Evolutionary conservation across 2,329 filamentous ascomycete genomes (phyloP).

Genomic region (Domatiomyces globalis): DNA sequence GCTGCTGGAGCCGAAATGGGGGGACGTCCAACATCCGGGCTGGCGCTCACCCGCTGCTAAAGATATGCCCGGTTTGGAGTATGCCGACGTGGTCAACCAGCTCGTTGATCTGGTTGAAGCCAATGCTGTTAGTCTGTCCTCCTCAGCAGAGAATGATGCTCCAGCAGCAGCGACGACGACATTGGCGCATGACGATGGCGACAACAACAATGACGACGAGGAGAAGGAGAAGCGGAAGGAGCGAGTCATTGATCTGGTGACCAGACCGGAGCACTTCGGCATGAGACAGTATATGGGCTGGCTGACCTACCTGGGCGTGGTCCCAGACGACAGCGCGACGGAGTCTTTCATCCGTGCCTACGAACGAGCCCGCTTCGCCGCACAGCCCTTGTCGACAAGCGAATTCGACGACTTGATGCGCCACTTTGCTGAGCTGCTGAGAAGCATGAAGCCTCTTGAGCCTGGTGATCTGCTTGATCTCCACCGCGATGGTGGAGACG

Average conservation of each 20-base stretch:
- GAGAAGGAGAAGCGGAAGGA: constrained; percentile 19
- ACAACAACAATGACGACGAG: constrained; percentile 34
- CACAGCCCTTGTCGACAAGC: constrained; percentile 48
- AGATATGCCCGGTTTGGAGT: constrained; percentile 70
- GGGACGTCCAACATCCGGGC: constrained; percentile 67
- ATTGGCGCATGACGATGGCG: constrained; percentile 7
- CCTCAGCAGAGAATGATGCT: constrained; percentile 41
- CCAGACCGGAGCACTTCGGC: constrained; percentile 55
- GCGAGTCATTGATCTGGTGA: constrained; percentile 55
- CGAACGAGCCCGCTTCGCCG: constrained; percentile 74
- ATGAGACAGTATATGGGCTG: constrained; percentile 66
- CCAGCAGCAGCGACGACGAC: constrained; percentile 23
- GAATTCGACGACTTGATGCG: constrained; percentile 71
- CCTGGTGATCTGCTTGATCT: constrained; percentile 33
- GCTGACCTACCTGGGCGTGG: constrained; percentile 53
- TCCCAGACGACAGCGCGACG: constrained; percentile 37
- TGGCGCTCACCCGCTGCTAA: constrained; percentile 70
- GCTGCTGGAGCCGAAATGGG: constrained; percentile 50
- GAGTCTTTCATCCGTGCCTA: constrained; percentile 58
- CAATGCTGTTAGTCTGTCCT: constrained; percentile 71
- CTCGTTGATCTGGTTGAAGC: constrained; percentile 83
- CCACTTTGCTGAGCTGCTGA: constrained; percentile 66
- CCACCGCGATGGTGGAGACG: not conserved
- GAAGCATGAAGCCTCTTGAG: constrained; percentile 56
- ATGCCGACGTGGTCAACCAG: constrained; percentile 65